Percentiles rank a stretch among this genome's conserved stretches.
These are phyloP conservation scores for Aspergillus novofumigatus DNA, from an alignment of 2,329 filamentous ascomycete genomes.

Conservation along the genomic window DNA sequence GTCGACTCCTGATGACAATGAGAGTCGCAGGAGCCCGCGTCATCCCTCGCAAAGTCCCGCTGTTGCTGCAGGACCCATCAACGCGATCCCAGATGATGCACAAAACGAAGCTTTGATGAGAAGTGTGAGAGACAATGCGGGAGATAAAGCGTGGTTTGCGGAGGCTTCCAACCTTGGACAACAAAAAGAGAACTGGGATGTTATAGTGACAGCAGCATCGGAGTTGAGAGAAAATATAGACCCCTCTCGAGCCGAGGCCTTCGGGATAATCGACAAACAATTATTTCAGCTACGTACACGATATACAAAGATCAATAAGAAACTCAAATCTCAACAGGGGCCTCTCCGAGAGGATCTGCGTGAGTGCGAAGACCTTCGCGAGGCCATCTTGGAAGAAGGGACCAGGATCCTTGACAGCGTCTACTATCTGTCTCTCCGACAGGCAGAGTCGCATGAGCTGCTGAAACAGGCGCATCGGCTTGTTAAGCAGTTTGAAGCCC, in stretches of 20 bases:
- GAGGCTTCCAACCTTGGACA: conserved; percentile 15
- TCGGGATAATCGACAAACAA: conserved; percentile 3
- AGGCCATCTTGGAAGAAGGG: conserved; percentile 10
- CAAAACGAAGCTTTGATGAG: background rate
- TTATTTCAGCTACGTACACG: background rate
- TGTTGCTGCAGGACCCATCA: background rate
- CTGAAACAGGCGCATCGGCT: conserved; percentile 5
- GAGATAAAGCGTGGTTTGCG: conserved; percentile 11
- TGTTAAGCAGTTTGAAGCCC: conserved; percentile 16
- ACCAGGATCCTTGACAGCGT: conserved; percentile 10
- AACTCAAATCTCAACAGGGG: background rate
- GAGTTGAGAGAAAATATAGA: conserved; percentile 1
- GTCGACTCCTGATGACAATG: background rate
- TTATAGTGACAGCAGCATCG: conserved; percentile 7
- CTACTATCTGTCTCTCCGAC: conserved; percentile 3
- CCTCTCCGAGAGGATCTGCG: background rate
- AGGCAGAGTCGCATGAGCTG: background rate
- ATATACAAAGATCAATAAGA: conserved; percentile 3
- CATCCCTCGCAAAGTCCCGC: background rate
- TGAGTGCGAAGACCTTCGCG: conserved; percentile 8
- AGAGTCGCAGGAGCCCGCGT: background rate
- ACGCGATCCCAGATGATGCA: background rate
- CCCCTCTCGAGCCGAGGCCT: background rate
- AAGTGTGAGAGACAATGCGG: background rate
- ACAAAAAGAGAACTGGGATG: conserved; percentile 21